Conservation (phyloP, 805 yeast species). For the Yamadazyma paraphyllophila region DNA sequence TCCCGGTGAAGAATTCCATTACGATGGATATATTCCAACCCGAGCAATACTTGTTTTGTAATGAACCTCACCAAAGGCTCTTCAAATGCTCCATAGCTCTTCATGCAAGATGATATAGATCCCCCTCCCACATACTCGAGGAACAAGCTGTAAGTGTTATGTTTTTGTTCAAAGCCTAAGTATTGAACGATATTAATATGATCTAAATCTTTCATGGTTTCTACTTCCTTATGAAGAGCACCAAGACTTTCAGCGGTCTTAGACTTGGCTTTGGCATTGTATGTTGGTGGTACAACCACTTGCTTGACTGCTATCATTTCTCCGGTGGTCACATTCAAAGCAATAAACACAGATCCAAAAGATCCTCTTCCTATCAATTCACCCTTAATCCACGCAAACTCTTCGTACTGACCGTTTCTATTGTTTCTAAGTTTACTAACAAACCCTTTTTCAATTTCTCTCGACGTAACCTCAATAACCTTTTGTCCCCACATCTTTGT, state of each 20-base stretch:
- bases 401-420: conserved; percentile 64
- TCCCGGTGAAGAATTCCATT: conserved; percentile 90
- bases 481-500: conserved; percentile 98
- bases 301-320: conserved; percentile 99
- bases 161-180: conserved; percentile 82
- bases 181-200: conserved; percentile 95
- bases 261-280: conserved; percentile 20
- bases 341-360: conserved; percentile 89
- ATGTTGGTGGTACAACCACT: conserved; percentile 58
- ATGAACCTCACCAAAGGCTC: conserved; percentile 70
- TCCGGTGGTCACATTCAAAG: conserved; percentile 92
- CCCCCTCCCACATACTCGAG: conserved; percentile 98
- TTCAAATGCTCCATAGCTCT: conserved; percentile 81
- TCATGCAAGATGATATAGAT: conserved; percentile 81
- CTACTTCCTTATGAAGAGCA: conserved; percentile 86
- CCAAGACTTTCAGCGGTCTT: conserved; percentile 64
- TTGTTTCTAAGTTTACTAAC: conserved; percentile 64
- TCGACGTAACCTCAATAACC: conserved; percentile 85
- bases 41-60: conserved; percentile 76
- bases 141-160: conserved; percentile 77
- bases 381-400: conserved; percentile 98
- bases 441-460: conserved; percentile 58
- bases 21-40: conserved; percentile 83
- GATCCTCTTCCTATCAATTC: conserved; percentile 95
- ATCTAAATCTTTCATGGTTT: conserved; percentile 89